Percentiles rank a stretch among this genome's conserved stretches.
These are phyloP conservation scores for Cordyceps cateniannulata DNA, from an alignment of 2,329 filamentous ascomycete genomes.

Conservation along the genomic window DNA sequence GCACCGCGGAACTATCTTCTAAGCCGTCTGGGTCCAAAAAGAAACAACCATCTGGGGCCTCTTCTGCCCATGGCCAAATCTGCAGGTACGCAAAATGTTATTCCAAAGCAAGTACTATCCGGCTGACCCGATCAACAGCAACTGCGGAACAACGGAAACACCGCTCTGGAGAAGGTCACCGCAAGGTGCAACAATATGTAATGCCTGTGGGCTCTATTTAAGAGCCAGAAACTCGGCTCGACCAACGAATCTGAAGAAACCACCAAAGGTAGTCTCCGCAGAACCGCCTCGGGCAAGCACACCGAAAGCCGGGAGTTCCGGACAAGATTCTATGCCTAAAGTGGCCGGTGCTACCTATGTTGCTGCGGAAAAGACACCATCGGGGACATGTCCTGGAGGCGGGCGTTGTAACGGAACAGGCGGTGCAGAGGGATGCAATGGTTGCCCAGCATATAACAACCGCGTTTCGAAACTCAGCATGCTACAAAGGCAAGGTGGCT, in stretches of 20 bases:
- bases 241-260: conserved; percentile 83
- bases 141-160: conserved; percentile 89
- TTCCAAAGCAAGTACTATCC: background rate
- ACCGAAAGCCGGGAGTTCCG: conserved; percentile 29
- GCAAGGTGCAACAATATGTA: conserved; percentile 91
- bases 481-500: conserved; percentile 39
- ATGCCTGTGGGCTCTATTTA: conserved; percentile 90
- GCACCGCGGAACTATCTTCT: conserved; percentile 16
- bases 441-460: conserved; percentile 97
- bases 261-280: conserved; percentile 45
- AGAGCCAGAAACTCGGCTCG: conserved; percentile 89
- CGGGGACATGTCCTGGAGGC: conserved; percentile 90
- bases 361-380: conserved; percentile 64
- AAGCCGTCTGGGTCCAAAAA: conserved; percentile 7
- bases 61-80: conserved; percentile 9
- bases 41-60: conserved; percentile 8
- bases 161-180: conserved; percentile 93
- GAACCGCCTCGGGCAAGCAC: conserved; percentile 37
- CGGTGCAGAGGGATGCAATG: conserved; percentile 88
- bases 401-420: conserved; percentile 95
- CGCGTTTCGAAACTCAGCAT: conserved; percentile 77
- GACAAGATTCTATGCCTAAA: conserved; percentile 35
- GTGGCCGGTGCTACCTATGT: conserved; percentile 62
- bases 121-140: conserved; percentile 47
- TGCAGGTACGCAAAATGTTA: conserved; percentile 6